Evolutionary conservation across 1,284 basidiomycete genomes (phyloP).

Genomic region (Farysia itapuensis): DNA sequence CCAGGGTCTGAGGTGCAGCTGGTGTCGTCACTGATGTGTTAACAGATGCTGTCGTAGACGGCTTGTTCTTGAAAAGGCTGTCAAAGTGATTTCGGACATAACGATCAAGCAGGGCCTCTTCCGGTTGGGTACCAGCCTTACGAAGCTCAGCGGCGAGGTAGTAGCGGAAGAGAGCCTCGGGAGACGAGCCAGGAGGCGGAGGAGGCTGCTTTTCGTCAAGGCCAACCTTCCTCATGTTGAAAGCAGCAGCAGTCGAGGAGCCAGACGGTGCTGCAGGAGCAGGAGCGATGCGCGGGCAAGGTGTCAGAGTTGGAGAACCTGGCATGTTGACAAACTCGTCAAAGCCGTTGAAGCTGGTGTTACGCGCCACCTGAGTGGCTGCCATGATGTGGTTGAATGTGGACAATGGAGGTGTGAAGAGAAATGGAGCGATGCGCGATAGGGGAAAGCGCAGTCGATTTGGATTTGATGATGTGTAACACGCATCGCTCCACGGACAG

Average conservation of each 20-base stretch:
- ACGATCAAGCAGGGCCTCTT: constrained; percentile 46
- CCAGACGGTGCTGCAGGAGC: not conserved
- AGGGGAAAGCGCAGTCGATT: not conserved
- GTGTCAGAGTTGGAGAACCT: constrained; percentile 17
- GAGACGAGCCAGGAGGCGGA: constrained; percentile 38
- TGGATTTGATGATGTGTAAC: too few species aligned
- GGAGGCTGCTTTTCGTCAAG: constrained; percentile 43
- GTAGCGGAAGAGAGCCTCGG: constrained; percentile 48
- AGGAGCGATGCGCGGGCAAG: constrained; percentile 11
- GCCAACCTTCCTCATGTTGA: constrained; percentile 42
- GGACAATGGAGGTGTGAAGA: not conserved
- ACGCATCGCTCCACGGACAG: too few species aligned
- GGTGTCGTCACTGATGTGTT: constrained; percentile 18
- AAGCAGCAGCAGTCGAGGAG: constrained; percentile 5
- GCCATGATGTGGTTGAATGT: constrained; percentile 14
- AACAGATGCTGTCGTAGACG: not conserved
- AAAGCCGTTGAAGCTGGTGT: constrained; percentile 31
- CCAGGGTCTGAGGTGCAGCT: constrained; percentile 9
- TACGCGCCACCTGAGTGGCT: constrained; percentile 37
- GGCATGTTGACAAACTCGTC: constrained; percentile 44
- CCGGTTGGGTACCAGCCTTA: constrained; percentile 47
- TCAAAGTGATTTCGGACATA: constrained; percentile 54
- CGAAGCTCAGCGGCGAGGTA: constrained; percentile 52
- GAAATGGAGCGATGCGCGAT: not conserved
- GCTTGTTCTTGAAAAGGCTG: constrained; percentile 41